Evolutionary conservation across 2,329 filamentous ascomycete species (phyloP).

Genomic region (Alternaria conjuncta): DNA sequence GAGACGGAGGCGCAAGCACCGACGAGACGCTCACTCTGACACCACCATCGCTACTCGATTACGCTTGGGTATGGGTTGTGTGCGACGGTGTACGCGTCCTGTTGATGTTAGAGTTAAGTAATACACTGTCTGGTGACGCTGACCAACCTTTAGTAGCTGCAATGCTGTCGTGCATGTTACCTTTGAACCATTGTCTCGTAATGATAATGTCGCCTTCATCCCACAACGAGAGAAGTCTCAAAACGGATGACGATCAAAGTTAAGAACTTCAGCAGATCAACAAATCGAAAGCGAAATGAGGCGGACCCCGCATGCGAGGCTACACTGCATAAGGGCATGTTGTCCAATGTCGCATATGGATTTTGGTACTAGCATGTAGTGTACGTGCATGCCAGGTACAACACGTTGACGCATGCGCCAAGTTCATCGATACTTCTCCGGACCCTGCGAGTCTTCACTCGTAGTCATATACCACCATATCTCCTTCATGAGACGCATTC

Average conservation of each 20-base stretch:
- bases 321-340: not conserved
- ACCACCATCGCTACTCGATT: not conserved
- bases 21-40: constrained; percentile 7
- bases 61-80: not conserved
- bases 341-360: not conserved
- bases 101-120: not conserved
- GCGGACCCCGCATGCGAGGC: not conserved
- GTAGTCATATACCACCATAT: not conserved
- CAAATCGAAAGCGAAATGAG: not conserved
- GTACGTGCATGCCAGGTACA: not conserved
- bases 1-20: not conserved
- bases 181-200: not conserved
- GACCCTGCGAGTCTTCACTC: not conserved
- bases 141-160: not conserved
- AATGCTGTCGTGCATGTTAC: not conserved
- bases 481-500: not conserved
- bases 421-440: not conserved
- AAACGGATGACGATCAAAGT: not conserved
- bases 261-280: not conserved
- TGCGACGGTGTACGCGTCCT: not conserved
- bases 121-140: not conserved
- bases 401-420: not conserved
- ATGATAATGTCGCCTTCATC: not conserved
- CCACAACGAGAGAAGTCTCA: not conserved
- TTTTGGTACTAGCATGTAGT: not conserved